Conservation (phyloP, 768 basidiomycete genomes). For the Glaciozyma antarctica region DNA sequence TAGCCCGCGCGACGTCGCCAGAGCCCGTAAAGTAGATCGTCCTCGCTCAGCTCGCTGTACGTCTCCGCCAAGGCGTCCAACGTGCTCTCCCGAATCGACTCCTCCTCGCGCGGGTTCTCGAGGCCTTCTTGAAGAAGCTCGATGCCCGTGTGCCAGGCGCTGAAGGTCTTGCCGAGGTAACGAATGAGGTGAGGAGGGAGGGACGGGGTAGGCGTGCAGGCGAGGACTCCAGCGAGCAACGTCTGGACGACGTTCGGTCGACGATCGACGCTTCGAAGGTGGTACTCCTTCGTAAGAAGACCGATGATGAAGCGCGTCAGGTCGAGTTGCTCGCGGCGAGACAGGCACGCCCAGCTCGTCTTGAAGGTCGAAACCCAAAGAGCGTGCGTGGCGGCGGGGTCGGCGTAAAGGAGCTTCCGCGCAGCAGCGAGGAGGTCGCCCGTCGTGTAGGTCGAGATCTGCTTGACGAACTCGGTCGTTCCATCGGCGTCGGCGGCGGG, state of each 20-base stretch:
- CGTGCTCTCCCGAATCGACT: constrained; percentile 66
- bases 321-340: constrained; percentile 76
- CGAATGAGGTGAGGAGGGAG: constrained; percentile 92
- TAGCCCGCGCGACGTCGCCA: constrained; percentile 88
- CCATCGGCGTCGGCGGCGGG: not conserved
- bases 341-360: constrained; percentile 72
- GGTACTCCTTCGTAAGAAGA: constrained; percentile 85
- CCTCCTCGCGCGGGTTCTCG: constrained; percentile 55
- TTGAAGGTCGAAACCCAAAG: constrained; percentile 84
- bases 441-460: constrained; percentile 34
- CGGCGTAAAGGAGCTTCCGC: constrained; percentile 71
- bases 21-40: constrained; percentile 92
- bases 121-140: constrained; percentile 77
- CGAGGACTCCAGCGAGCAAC: constrained; percentile 68
- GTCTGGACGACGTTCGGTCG: constrained; percentile 90
- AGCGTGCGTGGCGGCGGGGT: constrained; percentile 64
- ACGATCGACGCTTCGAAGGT: constrained; percentile 74
- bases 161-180: constrained; percentile 89
- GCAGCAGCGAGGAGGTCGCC: constrained; percentile 59
- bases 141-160: constrained; percentile 84
- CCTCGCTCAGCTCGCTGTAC: constrained; percentile 90
- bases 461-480: constrained; percentile 14
- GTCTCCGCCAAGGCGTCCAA: constrained; percentile 86
- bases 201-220: constrained; percentile 65
- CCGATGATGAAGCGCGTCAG: constrained; percentile 80